Evolutionary conservation across 257 asterid species (phyloP), one percentile per base, ranked within the genome.

Genomic region (Forsythia suspensa): DNA sequence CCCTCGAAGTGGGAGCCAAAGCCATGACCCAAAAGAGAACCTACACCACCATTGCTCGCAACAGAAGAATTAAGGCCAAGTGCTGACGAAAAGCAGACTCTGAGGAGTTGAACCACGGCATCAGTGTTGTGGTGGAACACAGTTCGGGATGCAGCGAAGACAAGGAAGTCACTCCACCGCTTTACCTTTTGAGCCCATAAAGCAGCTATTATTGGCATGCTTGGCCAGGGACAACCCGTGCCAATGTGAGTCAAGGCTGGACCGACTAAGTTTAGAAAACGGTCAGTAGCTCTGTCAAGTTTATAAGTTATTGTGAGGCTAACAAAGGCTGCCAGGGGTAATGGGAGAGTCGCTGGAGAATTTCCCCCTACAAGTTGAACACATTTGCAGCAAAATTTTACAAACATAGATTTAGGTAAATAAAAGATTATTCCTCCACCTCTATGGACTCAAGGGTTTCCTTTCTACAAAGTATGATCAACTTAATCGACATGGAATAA

Each of bases 21-120:
- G 52, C 98, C 99, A 37, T 96, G 99, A n/a, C 99, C 99, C 10
- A 96, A 89, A 81, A 96, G 97, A 68, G 96, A 88, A 73, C 99
- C 98, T 20, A 91, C 96, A 5, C 99, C 94, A 48, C 98, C 93
- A 9, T 82, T 86, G 84, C 86, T 86, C 52, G 86, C 80, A 36
- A 88, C 85, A 0, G 92, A 80, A 51, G 89, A 83, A 79, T 88
- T 88, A 39, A 89, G 82, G 71, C 98, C 98, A 3, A 96, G 93
- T 21, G 91, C 87, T 78, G 96, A 69, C 46, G 95, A 74, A 75
- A 96, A 96, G 85, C 97, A 96, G 82, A 87, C 94, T 83, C 88
- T 88, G 41, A 96, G 94, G 77, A 96, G 99, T 82, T 94, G 98
- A 71, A 96, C 95, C 21, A 94, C 86, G 5, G 99, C 97, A 84